Base-by-base conservation (phyloP, 345 rosid species). In the Eucalyptus globulus region DNA sequence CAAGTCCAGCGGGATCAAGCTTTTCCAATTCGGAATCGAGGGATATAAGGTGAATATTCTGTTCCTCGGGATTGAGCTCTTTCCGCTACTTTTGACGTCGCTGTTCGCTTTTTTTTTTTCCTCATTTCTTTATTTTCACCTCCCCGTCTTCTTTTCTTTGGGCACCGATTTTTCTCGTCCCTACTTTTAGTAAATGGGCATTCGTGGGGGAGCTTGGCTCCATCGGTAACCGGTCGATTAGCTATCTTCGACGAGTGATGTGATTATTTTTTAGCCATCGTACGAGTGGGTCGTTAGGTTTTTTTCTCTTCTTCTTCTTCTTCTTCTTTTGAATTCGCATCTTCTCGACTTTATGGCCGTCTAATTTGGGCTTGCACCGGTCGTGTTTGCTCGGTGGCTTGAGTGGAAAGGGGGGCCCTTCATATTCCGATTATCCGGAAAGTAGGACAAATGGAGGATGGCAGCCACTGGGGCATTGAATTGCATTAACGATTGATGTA, bases 1-100 rank as follows among this genome's bases (percentile, higher is more conserved):
- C 26, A 97, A 95, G 93, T 93, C 96, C 88, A 95, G 94, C 87
- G 98, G 95, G 76, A 95, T 98, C 92, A 95, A 86, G 94, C 97
- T 96, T 86, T 95, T 94, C 85, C 98, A 98, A 92, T 97, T 97
- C 89, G 99, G 96, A 69, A 98, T 98, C 92, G 97, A 97, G 92
- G 94, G 98, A 86, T 91, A 94, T 58, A 98, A 98, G 99, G 99
- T 97, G 47, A 34, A 49, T 58, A 53, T 69, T 50, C 51, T 88
- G 80, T 31, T 72, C 50, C 86, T 86, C 14, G 40, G 54, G 14
- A 56, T 89, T 29, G 34, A 15, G 50, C 40, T 31, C 85, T 49
- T 72, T 47, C 67, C 65, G 49, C 43, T 49, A 76, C 88, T 56
- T 87, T 80, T 72, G 88, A 86, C 85, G 85, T 76, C 85, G 85